A percentile compares a stretch with the other conserved stretches of the same genome.
phyloP scores from a whole-genome alignment of 73 alveolate species.

The Symbiodinium natans region DNA sequence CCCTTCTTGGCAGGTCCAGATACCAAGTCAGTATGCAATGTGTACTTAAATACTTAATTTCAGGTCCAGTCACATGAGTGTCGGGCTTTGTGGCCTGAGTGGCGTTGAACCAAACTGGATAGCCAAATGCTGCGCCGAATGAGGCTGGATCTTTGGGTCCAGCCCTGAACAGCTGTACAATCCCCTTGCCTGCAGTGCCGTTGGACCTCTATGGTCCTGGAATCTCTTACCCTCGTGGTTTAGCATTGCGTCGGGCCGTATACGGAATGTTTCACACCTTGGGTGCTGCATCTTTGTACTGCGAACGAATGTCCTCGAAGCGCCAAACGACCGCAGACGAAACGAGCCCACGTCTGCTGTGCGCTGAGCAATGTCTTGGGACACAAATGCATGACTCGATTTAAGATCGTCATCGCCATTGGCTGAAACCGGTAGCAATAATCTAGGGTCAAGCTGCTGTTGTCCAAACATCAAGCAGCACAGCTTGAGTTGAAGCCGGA shows the following conservation, averaged over 20 bases:
- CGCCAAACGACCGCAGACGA: background rate
- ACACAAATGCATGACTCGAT: background rate
- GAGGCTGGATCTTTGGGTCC: constrained; percentile 25
- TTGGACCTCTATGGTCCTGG: constrained; percentile 24
- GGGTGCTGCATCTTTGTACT: constrained; percentile 27
- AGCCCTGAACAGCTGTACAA: constrained; percentile 12
- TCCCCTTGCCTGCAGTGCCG: constrained; percentile 22
- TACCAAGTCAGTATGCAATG: background rate
- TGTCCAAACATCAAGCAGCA: too few species aligned
- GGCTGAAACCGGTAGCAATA: background rate
- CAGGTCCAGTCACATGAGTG: background rate
- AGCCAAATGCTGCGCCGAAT: constrained; percentile 3
- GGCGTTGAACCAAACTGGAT: background rate
- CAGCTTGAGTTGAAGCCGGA: too few species aligned
- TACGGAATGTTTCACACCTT: constrained; percentile 1
- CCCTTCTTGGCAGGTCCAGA: constrained; percentile 28
- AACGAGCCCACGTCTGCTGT: background rate
- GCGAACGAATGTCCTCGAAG: background rate
- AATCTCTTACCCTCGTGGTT: constrained; percentile 19
- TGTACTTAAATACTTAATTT: background rate
- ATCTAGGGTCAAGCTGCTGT: too few species aligned
- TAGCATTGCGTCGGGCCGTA: constrained; percentile 28
- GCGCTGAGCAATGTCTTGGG: background rate
- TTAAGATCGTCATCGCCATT: background rate
- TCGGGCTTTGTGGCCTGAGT: background rate